Evolutionary conservation across 2,329 filamentous ascomycete genomes (phyloP), one percentile per base, ranked within the genome.

Genomic region (Zasmidium cellare): DNA sequence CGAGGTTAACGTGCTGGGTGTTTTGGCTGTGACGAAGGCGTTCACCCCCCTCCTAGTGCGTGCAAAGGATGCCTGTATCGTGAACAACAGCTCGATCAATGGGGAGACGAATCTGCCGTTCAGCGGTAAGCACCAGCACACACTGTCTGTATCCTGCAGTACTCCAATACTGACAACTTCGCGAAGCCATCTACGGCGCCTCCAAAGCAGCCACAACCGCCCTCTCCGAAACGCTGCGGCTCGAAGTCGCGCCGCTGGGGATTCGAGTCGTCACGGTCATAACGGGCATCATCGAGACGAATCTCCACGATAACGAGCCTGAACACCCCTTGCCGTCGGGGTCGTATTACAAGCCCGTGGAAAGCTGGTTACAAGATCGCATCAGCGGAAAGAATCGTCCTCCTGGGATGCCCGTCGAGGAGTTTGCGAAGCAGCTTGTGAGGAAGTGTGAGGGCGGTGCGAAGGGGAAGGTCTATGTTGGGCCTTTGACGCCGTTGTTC

Each of bases 1-100:
- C 65, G 77, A 81, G 50, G 75, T 82, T 53, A 84, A 84, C 58
- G 65, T 83, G 23, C 77, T 77, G 35, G 81, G 82, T 0, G 70
- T 64, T 0, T 64, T 70, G 51, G 59, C 65, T 3, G 56, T 69
- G 18, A 66, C 61, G 3, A 66, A 70, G 44, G 65, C 76, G 0
- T 83, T 84, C 59, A 65, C 84, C 12, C 79, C 80, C 0, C 56
- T 80, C 20, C 59, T 83, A 19, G 24, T 57, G 28, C 47, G 25
- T n/a, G 45, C 44, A 18, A 24, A 44, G 7, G 46, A 47, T 11
- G 28, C 58, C 9, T 53, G 35, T 2, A 50, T 60, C 24, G 20
- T 57, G 14, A 63, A 61, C 51, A 61, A 60, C 16, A 58, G 54
- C 20, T 58, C 58, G 18, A 60, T 60, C 24, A 55, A 59, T 28